Evolutionary conservation across 164 flowering plant genomes (phyloP), one percentile per base, ranked within the genome.

Genomic region (Echeveria elegans): DNA sequence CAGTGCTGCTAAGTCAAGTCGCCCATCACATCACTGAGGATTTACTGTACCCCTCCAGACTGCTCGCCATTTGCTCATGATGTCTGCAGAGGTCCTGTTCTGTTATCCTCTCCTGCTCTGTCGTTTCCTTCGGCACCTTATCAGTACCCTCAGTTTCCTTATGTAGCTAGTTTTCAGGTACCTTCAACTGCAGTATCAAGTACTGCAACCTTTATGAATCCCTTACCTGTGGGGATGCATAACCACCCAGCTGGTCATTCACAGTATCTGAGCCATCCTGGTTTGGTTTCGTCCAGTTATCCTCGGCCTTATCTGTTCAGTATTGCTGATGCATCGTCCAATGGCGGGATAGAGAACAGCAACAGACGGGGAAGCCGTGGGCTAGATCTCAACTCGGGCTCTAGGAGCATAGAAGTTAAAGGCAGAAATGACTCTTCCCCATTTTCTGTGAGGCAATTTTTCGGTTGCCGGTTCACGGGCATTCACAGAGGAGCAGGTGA

Each of bases 301-400:
- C 77, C 84, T 3, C 77, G 92, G 73, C 88, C 97, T 5, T 89
- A 75, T 72, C 67, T 86, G 50, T 76, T 88, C 21, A 75, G 81
- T 71, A 73, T 81, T 43, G 79, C 89, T 1, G 90, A 82, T 58
- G 77, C 71, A 58, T 60, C 72, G 32, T 70, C 61, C 41, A 72
- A 67, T 43, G 47, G 47, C 59, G 77, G 74, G 63, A 50, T 74
- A 34, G 95, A 26, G 5, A 56, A 86, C 21, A 77, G 73, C 71
- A 78, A 81, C 52, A 91, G 77, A 72, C 87, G 90, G 88, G 76
- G 47, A 37, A 77, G 86, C 69, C 89, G 82, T 67, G 86, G 88
- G 53, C 72, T 94, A 29, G 97, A 91, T 72, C 83, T 94, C 15
- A 91, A 94, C 78, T 78, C 91, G 9, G 99, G 99, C 24, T 96